A percentile compares a stretch with the other conserved stretches of the same genome.
phyloP scores from a whole-genome alignment of 2,329 filamentous ascomycete genomes.

The Penicillium sp. region DNA sequence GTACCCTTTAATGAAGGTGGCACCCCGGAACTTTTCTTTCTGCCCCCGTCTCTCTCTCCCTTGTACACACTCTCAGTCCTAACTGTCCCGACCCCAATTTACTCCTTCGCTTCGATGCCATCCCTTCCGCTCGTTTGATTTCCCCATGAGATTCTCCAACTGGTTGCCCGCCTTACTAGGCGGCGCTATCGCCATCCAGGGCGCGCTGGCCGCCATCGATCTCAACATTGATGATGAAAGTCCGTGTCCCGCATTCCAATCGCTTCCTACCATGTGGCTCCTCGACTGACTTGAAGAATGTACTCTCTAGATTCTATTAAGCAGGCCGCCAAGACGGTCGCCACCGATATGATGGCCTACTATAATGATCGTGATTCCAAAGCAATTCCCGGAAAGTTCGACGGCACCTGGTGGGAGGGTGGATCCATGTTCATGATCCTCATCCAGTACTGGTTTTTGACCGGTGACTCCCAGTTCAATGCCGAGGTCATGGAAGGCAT shows the following conservation, averaged over 20 bases:
- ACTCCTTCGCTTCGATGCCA: constrained; percentile 9
- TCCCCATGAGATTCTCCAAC: constrained; percentile 17
- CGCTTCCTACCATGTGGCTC: constrained; percentile 1
- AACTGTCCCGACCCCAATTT: not conserved
- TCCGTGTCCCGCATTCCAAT: constrained; percentile 7
- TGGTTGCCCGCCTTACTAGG: constrained; percentile 20
- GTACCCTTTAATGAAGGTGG: not conserved
- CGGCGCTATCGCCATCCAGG: constrained; percentile 17
- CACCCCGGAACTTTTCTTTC: constrained; percentile 3
- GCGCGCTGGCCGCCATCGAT: constrained; percentile 17
- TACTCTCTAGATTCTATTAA: constrained; percentile 30
- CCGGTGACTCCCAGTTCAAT: constrained; percentile 67
- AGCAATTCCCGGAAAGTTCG: constrained; percentile 38
- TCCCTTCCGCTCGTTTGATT: constrained; percentile 9
- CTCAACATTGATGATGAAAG: constrained; percentile 17
- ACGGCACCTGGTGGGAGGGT: constrained; percentile 57
- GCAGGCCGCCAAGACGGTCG: constrained; percentile 32
- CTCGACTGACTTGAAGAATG: constrained; percentile 4
- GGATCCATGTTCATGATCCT: constrained; percentile 66
- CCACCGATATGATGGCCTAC: constrained; percentile 37
- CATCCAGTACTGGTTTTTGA: constrained; percentile 82
- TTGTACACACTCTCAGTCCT: not conserved
- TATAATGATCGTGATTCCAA: constrained; percentile 38
- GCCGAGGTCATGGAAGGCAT: constrained; percentile 62
- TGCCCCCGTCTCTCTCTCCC: not conserved